Base-by-base conservation (phyloP, 345 rosid species). In the Camelina sativa region DNA sequence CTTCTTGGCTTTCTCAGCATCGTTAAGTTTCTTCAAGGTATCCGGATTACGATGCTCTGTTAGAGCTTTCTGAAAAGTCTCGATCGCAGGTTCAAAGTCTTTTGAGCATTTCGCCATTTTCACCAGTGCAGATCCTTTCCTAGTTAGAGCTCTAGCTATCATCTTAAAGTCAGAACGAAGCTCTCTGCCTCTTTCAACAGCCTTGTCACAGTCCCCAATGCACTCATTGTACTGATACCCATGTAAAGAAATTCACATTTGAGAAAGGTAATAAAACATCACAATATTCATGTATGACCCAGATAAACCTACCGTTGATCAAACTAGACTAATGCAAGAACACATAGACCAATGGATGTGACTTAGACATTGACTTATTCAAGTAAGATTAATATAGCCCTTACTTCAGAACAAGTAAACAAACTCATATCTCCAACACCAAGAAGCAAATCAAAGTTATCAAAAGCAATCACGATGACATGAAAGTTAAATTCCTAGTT, bases 21-120 rank as follows among this genome's bases (percentile, higher is more conserved):
- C 99, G 76, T 92, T 90, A 13, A 87, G 85, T 71, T 84, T 95
- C 86, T 95, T 95, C 87, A 95, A 75, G 0, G 99, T 95, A 69
- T 92, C 99, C 2, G 99, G 96, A 53, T 95, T 92, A 22, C 98
- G 96, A 75, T 92, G 97, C 88, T 95, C 99, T 7, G 99, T 95
- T 6, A 95, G 93, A 71, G 99, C 99, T 81, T 95, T 95, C 82
- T 95, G 99, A 83, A 87, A 92, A 40, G 96, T 80, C 88, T 92
- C 97, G 28, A 95, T 90, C 5, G 94, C 98, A 69, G 80, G 86
- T 44, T 90, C 97, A 71, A 76, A 92, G 58, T 95, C 97, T 73
- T 83, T 83, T 0, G 99, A 90, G 71, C 77, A 78, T 86, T 86
- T 88, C 0, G 92, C 92, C 86, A 86, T 59, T 80, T 95, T 95